Conservation (phyloP, 2,329 filamentous ascomycete genomes). For the Pyrenochaeta sp. region DNA sequence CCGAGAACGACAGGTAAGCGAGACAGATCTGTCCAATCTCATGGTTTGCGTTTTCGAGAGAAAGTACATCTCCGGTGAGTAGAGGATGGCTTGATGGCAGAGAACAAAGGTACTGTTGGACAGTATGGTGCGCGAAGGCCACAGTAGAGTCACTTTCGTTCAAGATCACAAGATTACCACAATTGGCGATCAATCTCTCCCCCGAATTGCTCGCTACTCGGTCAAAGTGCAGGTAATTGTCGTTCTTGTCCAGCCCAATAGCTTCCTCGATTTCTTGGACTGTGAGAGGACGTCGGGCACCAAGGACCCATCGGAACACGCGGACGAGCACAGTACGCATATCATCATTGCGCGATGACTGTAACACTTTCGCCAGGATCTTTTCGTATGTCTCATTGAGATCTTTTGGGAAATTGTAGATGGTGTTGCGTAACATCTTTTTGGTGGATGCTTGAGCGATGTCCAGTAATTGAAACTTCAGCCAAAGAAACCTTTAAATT, state of each 20-base stretch:
- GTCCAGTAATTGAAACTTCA: slow-evolving; percentile 38
- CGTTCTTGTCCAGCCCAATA: slow-evolving; percentile 4
- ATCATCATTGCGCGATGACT: background rate
- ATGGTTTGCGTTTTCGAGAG: too few relatives aligned
- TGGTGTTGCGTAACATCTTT: slow-evolving; percentile 23
- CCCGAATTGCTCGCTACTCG: background rate
- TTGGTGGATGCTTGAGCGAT: slow-evolving; percentile 35
- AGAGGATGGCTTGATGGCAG: too few relatives aligned
- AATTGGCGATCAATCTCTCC: background rate
- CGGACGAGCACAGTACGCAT: slow-evolving; percentile 13
- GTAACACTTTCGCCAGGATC: slow-evolving; percentile 16
- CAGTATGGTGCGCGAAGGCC: background rate
- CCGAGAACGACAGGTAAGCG: background rate
- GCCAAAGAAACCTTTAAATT: slow-evolving; percentile 41
- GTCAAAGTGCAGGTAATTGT: background rate
- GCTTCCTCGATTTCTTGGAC: slow-evolving; percentile 31
- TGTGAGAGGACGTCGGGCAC: slow-evolving; percentile 19
- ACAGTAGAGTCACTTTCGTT: background rate
- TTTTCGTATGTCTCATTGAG: slow-evolving; percentile 33
- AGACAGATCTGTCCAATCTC: slow-evolving; percentile 1
- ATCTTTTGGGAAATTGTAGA: slow-evolving; percentile 32
- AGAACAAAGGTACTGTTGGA: background rate
- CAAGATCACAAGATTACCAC: background rate
- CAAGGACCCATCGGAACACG: slow-evolving; percentile 23
- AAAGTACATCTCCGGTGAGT: too few relatives aligned